A percentile compares a stretch with the other conserved stretches of the same genome.
Conservation (phyloP, 2,329 filamentous ascomycete species). For the Microcyclospora pomicola region DNA sequence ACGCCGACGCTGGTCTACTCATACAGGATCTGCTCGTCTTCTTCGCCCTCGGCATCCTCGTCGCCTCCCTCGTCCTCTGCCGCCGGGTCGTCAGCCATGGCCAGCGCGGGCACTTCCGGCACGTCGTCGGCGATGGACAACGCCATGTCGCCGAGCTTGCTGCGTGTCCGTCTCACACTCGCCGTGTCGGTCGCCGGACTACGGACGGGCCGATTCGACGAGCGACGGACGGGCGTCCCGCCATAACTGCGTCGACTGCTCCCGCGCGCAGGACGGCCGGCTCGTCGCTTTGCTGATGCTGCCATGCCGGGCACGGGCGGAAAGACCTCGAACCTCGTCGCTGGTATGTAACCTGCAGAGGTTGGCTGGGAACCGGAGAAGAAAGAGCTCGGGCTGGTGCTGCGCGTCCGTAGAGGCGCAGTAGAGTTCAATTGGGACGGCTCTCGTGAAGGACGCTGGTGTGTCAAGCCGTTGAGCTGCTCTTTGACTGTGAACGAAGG, state of each 20-base stretch:
- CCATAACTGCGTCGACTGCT: conserved; percentile 14
- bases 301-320: conserved; percentile 47
- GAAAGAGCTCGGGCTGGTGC: conserved; percentile 9
- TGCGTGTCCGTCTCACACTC: conserved; percentile 26
- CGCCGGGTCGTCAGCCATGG: conserved; percentile 12
- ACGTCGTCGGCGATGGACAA: conserved; percentile 11
- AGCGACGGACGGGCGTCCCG: conserved; percentile 14
- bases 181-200: conserved; percentile 5
- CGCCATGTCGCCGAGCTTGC: conserved; percentile 29
- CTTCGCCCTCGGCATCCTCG: conserved; percentile 12
- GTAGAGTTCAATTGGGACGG: conserved; percentile 4
- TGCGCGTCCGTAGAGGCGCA: conserved; percentile 8
- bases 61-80: conserved; percentile 16
- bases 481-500: conserved; percentile 14
- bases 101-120: conserved; percentile 1
- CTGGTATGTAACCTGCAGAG: conserved; percentile 41
- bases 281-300: conserved; percentile 20
- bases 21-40: conserved; percentile 18
- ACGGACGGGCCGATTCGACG: conserved; percentile 5
- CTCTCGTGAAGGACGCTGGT: conserved; percentile 2
- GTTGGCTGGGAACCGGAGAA: conserved; percentile 15
- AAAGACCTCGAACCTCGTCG: conserved; percentile 63
- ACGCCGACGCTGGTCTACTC: conserved; percentile 7
- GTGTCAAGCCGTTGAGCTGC: conserved; percentile 16
- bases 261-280: conserved; percentile 17